Conservation (phyloP, 2,329 filamentous ascomycete genomes). For the Beauveria varroae region DNA sequence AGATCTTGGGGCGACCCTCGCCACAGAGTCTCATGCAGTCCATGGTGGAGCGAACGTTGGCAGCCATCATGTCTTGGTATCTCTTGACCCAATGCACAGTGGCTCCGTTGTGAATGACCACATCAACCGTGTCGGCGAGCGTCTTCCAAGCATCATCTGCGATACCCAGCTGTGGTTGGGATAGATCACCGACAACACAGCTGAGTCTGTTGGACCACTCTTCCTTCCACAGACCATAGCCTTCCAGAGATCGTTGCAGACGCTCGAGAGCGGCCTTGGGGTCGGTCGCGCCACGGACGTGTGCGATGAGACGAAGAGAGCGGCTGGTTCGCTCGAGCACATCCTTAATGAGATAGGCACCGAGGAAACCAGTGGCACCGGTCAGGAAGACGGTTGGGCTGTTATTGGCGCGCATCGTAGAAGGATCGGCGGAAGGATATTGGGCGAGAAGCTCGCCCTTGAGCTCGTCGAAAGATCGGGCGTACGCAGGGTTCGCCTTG, state of each 20-base stretch:
- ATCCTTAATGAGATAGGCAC: slow-evolving; percentile 70
- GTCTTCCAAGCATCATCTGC: slow-evolving; percentile 55
- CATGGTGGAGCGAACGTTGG: slow-evolving; percentile 78
- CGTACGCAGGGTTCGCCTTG: too few relatives aligned
- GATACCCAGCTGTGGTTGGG: slow-evolving; percentile 65
- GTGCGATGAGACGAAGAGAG: slow-evolving; percentile 48
- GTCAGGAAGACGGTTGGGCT: slow-evolving; percentile 66
- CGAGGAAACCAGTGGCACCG: slow-evolving; percentile 72
- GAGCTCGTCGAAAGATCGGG: slow-evolving; percentile 40
- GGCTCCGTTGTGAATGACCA: slow-evolving; percentile 77
- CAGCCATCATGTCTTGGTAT: slow-evolving; percentile 62
- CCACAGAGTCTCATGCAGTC: slow-evolving; percentile 69
- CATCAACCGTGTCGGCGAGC: slow-evolving; percentile 59
- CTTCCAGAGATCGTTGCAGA: slow-evolving; percentile 76
- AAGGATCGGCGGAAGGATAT: too few relatives aligned
- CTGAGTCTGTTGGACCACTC: slow-evolving; percentile 57
- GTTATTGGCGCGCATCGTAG: slow-evolving; percentile 12
- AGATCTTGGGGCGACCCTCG: slow-evolving; percentile 68
- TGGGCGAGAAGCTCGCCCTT: too few relatives aligned
- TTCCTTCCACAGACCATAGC: slow-evolving; percentile 24
- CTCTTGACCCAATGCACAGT: slow-evolving; percentile 73
- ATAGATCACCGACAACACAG: slow-evolving; percentile 66
- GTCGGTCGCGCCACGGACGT: slow-evolving; percentile 62
- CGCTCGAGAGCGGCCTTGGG: slow-evolving; percentile 53
- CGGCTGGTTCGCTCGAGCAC: slow-evolving; percentile 43